Evolutionary conservation across 495 filamentous ascomycete species (phyloP), one percentile per base, ranked within the genome.

Genomic region (Sporormia fimetaria): DNA sequence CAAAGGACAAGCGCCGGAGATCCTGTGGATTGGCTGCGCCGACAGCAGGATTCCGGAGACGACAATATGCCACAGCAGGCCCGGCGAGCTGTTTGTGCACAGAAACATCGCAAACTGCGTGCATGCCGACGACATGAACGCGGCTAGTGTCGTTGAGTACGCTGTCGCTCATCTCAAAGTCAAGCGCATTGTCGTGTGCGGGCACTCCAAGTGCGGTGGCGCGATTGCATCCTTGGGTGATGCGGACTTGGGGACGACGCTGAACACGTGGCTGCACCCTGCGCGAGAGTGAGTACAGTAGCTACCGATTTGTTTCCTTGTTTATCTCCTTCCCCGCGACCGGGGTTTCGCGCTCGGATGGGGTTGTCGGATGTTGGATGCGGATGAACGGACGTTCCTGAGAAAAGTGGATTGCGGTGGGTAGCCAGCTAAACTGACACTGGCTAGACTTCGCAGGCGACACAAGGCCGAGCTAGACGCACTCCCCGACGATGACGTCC

Each of bases 101-200:
- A 83, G 87, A 59, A 94, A 94, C 68, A 90, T 94, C 61, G 87
- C 85, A 59, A 94, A 94, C 66, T 71, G 90, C 61, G 60, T 94
- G 36, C 75, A 78, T 41, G 67, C 80, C 9, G 74, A 73, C 53
- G 87, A 94, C 60, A 71, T 92, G 54, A 81, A 71, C 64, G 75
- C 78, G 25, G 63, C 71, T 11, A 71, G 74, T 40, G 87, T 90
- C n/a, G 77, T 94, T 65, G 78, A 86, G 54, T 94, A 80, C 57
- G 80, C 84, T 41, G 82, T 93, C 28, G 62, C 51, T 21, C 64
- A 78, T 54, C 68, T 94, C 22, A 76, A 77, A 33, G 85, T 94
- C 48, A 70, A 81, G 61, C 81, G 87, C 60, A 67, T 94, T 24
- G 75, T 94, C 31, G 69, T 94, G 16, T 87, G 81, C 63, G 86